Evolutionary conservation across 768 basidiomycete species (phyloP).

Genomic region (Hydnomerulius pinastri): DNA sequence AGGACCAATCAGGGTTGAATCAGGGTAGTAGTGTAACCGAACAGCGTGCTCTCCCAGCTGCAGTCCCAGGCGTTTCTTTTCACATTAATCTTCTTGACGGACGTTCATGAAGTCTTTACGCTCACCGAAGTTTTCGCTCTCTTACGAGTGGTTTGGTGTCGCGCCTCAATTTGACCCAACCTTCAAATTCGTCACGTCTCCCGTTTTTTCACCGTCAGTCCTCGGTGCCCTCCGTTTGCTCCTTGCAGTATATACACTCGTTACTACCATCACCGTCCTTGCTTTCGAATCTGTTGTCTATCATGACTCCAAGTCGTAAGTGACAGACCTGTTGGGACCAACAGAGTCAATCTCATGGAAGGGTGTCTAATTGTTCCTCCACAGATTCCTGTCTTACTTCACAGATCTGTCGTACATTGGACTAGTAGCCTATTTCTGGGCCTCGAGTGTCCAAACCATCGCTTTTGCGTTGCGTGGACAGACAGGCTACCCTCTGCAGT

Average conservation of each 20-base stretch:
- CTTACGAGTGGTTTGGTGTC: constrained; percentile 34
- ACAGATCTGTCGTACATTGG: constrained; percentile 66
- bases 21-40: background rate
- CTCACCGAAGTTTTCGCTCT: constrained; percentile 8
- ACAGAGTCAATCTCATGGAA: background rate
- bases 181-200: constrained; percentile 41
- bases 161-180: constrained; percentile 41
- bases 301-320: constrained; percentile 30
- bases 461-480: constrained; percentile 38
- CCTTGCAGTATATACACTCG: constrained; percentile 53
- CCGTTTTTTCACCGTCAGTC: constrained; percentile 42
- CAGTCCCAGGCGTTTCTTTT: background rate
- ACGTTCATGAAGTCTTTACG: constrained; percentile 8
- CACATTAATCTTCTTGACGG: background rate
- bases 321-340: constrained; percentile 24
- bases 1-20: no score
- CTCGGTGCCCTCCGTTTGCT: constrained; percentile 49
- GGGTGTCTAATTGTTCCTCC: background rate
- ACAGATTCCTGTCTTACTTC: constrained; percentile 66
- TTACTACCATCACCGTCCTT: constrained; percentile 39
- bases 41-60: background rate
- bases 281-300: constrained; percentile 29
- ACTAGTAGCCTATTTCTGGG: constrained; percentile 61
- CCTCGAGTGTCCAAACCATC: constrained; percentile 54
- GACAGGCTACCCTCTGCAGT: constrained; percentile 55